Base-by-base conservation (phyloP, 2,329 filamentous ascomycete genomes). In the Pseudocercospora ulei region DNA sequence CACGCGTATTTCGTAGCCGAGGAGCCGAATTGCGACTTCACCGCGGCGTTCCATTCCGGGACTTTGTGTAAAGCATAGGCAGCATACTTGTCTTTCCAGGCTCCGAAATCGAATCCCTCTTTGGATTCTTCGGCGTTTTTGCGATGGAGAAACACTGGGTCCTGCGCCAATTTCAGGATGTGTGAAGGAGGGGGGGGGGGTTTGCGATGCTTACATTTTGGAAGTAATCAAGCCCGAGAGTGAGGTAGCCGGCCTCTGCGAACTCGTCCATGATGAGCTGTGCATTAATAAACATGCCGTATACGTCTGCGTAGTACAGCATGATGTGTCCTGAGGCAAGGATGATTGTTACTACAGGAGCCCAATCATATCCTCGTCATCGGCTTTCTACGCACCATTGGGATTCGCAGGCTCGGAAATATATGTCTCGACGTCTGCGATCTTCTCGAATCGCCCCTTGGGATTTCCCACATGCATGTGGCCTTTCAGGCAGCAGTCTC, bases 21-120 rank as follows among this genome's bases (percentile, higher is more conserved):
- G 9, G 53, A 54, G 11, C 60, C 63, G 39, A 62, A 68, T 27
- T 55, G 44, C 16, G 46, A 36, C 20, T 57, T 60, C 20, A 65
- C 63, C 1, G 59, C 62, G 4, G 56, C 54, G 1, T 59, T 57
- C 69, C 69, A 72, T 38, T 54, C 54, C 0, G 68, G 66, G 0
- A 69, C 63, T n/a, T 58, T 58, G 23, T 60, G 61, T 3, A 57
- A 51, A 0, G 69, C 67, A 45, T 65, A 69, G 3, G 50, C 48
- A 8, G 50, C 57, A 41, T 72, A 65, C 52, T 70, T 70, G 18
- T 43, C 38, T 39, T 65, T 65, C 69, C 68, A 72, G 4, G 65
- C 68, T 19, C 63, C 62, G 13, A 62, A 65, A 50, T 71, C 67
- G 40, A 72, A 72, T 17, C 51, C 58, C 2, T 60, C 57, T 12